A percentile compares a stretch with the other conserved stretches of the same genome.
Evolutionary conservation across 2,329 filamentous ascomycete genomes (phyloP).

Genomic region (Monascus ruber): DNA sequence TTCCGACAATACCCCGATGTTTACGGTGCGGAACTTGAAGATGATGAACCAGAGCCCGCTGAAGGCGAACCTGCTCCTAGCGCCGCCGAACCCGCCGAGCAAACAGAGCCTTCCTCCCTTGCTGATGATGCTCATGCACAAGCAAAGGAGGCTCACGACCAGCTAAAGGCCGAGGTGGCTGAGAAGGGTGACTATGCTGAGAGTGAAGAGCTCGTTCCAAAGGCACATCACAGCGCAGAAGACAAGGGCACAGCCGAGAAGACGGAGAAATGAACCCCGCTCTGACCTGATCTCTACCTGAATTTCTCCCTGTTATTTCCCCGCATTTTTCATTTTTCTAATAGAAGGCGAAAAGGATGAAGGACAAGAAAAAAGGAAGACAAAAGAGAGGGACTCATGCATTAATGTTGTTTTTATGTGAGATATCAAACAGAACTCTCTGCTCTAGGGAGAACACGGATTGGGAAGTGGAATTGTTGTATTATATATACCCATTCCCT

Average conservation of each 20-base stretch:
- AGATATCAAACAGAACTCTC: too few relatives aligned
- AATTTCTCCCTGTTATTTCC: conserved; percentile 4
- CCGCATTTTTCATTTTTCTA: conserved; percentile 1
- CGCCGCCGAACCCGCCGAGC: conserved; percentile 11
- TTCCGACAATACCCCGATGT: conserved; percentile 87
- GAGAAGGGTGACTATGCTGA: conserved; percentile 23
- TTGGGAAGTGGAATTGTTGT: conserved; percentile 6
- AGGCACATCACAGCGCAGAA: conserved; percentile 37
- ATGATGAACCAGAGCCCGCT: conserved; percentile 45
- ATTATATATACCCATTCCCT: conserved; percentile 12
- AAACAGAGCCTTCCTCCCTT: conserved; percentile 14
- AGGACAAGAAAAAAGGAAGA: too few relatives aligned
- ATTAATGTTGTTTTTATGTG: too few relatives aligned
- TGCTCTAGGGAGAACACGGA: background rate
- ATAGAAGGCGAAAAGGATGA: too few relatives aligned
- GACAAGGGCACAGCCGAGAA: conserved; percentile 9
- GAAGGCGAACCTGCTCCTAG: conserved; percentile 24
- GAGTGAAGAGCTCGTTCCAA: conserved; percentile 37
- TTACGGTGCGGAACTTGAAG: conserved; percentile 78
- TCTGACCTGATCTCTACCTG: conserved; percentile 8
- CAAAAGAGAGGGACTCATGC: too few relatives aligned
- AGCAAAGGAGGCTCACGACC: conserved; percentile 11
- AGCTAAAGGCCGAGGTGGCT: conserved; percentile 13
- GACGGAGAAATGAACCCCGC: conserved; percentile 2
- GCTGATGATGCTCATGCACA: conserved; percentile 15